These are phyloP conservation scores for Coemansia sp. DNA, from an alignment of 192 early-diverging fungal species.

Conservation along the genomic window DNA sequence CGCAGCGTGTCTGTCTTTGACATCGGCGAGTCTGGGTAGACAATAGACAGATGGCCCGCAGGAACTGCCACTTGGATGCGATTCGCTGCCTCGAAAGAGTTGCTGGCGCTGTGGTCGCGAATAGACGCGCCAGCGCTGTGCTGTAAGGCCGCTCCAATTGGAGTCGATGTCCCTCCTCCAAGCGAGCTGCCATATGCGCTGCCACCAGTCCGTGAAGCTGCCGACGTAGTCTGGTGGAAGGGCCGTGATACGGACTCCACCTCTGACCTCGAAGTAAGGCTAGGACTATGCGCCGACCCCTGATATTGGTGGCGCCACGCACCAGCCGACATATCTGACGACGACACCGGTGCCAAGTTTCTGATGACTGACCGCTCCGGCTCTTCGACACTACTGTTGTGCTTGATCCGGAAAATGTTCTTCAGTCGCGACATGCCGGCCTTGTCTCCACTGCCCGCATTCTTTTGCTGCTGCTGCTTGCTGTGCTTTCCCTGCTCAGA, in stretches of 20 bases:
- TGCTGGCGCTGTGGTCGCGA: conserved; percentile 6
- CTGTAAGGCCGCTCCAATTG: conserved; percentile 12
- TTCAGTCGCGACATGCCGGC: conserved; percentile 51
- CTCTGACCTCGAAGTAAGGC: conserved; percentile 14
- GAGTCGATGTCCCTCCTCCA: background rate
- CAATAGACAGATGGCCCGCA: conserved; percentile 50
- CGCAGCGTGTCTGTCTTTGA: conserved; percentile 52
- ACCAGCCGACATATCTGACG: background rate
- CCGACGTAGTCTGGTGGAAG: background rate
- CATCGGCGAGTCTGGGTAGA: conserved; percentile 59
- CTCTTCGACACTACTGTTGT: conserved; percentile 17
- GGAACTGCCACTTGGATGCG: conserved; percentile 53
- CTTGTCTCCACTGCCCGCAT: conserved; percentile 33
- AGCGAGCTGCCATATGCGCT: conserved; percentile 11
- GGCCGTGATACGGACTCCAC: conserved; percentile 3
- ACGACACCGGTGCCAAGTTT: background rate
- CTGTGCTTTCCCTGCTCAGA: conserved; percentile 6
- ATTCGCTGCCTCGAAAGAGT: conserved; percentile 1
- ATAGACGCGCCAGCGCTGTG: conserved; percentile 3
- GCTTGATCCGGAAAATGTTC: conserved; percentile 49
- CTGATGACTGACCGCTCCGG: background rate
- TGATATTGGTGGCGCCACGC: conserved; percentile 6
- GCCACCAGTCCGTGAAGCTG: background rate
- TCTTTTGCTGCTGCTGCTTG: conserved; percentile 18
- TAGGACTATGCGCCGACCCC: conserved; percentile 13